Conservation (phyloP, 2,329 filamentous ascomycete species). For the Fusarium neocosmosporiellum region DNA sequence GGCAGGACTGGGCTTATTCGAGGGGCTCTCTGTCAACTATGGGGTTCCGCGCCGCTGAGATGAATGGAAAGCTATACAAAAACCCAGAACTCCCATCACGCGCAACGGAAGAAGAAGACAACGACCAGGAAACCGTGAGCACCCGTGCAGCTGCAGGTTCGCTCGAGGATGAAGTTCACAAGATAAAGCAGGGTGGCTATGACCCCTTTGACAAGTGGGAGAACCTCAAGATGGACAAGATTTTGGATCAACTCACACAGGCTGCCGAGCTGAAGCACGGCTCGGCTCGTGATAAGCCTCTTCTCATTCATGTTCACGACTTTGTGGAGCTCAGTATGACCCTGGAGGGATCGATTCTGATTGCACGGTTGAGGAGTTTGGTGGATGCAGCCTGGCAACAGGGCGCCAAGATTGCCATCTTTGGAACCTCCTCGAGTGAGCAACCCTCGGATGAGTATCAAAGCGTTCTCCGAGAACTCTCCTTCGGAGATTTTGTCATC, state of each 20-base stretch:
- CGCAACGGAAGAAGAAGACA: constrained; percentile 47
- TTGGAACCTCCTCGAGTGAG: constrained; percentile 79
- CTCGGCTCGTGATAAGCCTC: constrained; percentile 53
- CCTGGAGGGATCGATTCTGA: constrained; percentile 74
- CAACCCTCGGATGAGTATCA: constrained; percentile 59
- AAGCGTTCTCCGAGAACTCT: constrained; percentile 53
- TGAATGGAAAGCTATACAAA: constrained; percentile 64
- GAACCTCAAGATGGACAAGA: constrained; percentile 68
- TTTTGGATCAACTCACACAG: constrained; percentile 67
- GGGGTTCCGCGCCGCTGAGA: constrained; percentile 66
- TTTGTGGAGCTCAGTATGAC: constrained; percentile 81
- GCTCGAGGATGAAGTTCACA: constrained; percentile 58
- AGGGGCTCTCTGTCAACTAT: constrained; percentile 64
- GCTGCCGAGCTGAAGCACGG: constrained; percentile 55
- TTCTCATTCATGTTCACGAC: constrained; percentile 84
- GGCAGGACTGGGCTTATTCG: constrained; percentile 65
- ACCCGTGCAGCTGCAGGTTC: constrained; percentile 42
- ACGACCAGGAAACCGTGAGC: constrained; percentile 49
- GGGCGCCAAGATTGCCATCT: constrained; percentile 78
- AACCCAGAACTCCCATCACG: constrained; percentile 53
- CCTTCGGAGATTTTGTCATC: constrained; percentile 55
- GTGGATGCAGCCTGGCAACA: constrained; percentile 78
- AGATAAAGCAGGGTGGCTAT: constrained; percentile 52
- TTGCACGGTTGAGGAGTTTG: constrained; percentile 75
- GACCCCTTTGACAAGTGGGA: constrained; percentile 64